Percentiles rank a stretch among this genome's conserved stretches.
Conservation (phyloP, 495 filamentous ascomycete genomes). For the Lophiotrema nucula region DNA sequence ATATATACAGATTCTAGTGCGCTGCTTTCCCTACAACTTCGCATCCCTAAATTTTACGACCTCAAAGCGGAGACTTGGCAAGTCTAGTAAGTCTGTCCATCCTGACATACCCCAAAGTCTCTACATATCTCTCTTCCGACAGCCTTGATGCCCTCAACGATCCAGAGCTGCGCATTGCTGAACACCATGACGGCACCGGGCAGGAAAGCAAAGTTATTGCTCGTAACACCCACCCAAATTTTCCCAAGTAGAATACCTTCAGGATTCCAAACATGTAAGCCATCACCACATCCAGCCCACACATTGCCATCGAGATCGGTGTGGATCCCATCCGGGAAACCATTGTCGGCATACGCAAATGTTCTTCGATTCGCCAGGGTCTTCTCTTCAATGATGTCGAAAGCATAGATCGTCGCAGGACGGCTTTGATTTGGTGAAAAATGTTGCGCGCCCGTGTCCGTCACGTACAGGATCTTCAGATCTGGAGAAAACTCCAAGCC, state of each 20-base stretch:
- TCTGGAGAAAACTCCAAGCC: slow-evolving; percentile 50
- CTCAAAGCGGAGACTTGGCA: too few relatives aligned
- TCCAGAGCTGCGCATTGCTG: slow-evolving; percentile 37
- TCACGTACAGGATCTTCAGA: slow-evolving; percentile 47
- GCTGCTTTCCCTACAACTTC: too few relatives aligned
- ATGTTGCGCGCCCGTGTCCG: slow-evolving; percentile 44
- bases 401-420: slow-evolving; percentile 40
- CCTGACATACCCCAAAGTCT: slow-evolving; percentile 39
- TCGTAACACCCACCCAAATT: slow-evolving; percentile 33
- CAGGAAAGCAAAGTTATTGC: slow-evolving; percentile 41
- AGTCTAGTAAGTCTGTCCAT: too few relatives aligned
- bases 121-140: slow-evolving; percentile 37
- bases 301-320: slow-evolving; percentile 34
- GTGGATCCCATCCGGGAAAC: slow-evolving; percentile 38
- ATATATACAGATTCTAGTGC: too few relatives aligned
- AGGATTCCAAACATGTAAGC: slow-evolving; percentile 36
- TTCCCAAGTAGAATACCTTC: slow-evolving; percentile 28
- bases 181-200: slow-evolving; percentile 34
- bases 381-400: slow-evolving; percentile 35
- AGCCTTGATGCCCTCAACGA: slow-evolving; percentile 36
- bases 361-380: slow-evolving; percentile 33
- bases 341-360: slow-evolving; percentile 40
- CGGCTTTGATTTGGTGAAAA: slow-evolving; percentile 33
- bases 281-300: slow-evolving; percentile 34
- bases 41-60: too few relatives aligned